Evolutionary conservation across 2,329 filamentous ascomycete genomes (phyloP).

Genomic region (Aphanocladium album): DNA sequence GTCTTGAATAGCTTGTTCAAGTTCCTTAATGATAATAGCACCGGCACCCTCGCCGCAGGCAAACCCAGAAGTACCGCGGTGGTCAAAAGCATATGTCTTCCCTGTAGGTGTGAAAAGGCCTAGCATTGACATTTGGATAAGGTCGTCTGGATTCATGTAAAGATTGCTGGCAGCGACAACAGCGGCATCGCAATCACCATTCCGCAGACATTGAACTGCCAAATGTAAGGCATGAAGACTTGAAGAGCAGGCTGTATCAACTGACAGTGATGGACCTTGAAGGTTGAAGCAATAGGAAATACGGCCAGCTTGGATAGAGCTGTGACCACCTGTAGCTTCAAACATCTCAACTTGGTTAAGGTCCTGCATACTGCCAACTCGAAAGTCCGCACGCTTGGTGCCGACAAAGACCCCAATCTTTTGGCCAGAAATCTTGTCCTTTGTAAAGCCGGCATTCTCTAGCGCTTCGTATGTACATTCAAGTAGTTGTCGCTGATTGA

Average conservation of each 20-base stretch:
- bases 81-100: conserved; percentile 39
- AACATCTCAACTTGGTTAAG: conserved; percentile 45
- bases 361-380: conserved; percentile 40
- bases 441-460: conserved; percentile 44
- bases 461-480: conserved; percentile 51
- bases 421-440: conserved; percentile 39
- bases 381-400: conserved; percentile 43
- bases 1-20: conserved; percentile 49
- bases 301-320: conserved; percentile 49
- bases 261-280: conserved; percentile 46
- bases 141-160: conserved; percentile 40
- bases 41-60: conserved; percentile 56
- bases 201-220: conserved; percentile 44
- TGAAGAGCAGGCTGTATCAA: conserved; percentile 50
- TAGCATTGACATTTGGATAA: conserved; percentile 26
- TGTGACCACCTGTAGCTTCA: conserved; percentile 45
- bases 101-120: conserved; percentile 44
- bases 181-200: conserved; percentile 41
- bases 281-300: conserved; percentile 53
- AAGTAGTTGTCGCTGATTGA: conserved; percentile 47
- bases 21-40: conserved; percentile 51
- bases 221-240: conserved; percentile 46
- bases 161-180: conserved; percentile 45
- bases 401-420: conserved; percentile 48
- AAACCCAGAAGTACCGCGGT: conserved; percentile 42